These are phyloP conservation scores for Candida khao-thaluensis DNA, from an alignment of 805 yeast genomes.

Conservation along the genomic window DNA sequence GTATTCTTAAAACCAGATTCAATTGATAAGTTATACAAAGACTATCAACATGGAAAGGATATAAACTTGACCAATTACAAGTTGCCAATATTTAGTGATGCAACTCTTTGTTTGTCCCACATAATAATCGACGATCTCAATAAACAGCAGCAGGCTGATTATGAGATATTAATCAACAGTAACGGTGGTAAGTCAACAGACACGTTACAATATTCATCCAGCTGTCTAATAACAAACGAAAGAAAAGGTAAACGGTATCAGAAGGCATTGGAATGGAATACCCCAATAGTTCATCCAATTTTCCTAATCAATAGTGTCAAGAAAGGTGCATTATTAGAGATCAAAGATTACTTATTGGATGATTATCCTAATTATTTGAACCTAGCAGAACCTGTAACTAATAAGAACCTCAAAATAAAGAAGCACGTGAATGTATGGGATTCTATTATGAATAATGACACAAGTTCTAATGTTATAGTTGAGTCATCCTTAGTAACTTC, in stretches of 20 bases:
- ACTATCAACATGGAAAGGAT: conserved; percentile 53
- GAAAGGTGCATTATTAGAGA: conserved; percentile 44
- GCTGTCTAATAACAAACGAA: conserved; percentile 51
- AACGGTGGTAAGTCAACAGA: conserved; percentile 54
- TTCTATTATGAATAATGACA: conserved; percentile 34
- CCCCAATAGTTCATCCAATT: conserved; percentile 51
- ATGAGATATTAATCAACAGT: conserved; percentile 28
- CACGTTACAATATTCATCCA: conserved; percentile 45
- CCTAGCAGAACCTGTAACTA: background rate
- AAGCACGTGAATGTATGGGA: conserved; percentile 41
- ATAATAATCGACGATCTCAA: conserved; percentile 19
- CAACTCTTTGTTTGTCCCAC: conserved; percentile 46
- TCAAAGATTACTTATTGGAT: conserved; percentile 38
- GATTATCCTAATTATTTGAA: conserved; percentile 13
- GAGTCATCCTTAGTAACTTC: background rate
- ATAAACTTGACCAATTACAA: conserved; percentile 23
- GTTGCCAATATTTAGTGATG: conserved; percentile 46
- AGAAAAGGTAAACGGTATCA: conserved; percentile 50
- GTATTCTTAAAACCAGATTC: conserved; percentile 50
- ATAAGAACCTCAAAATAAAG: conserved; percentile 14
- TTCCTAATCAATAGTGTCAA: conserved; percentile 48
- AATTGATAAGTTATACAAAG: conserved; percentile 43
- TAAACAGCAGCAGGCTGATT: conserved; percentile 4
- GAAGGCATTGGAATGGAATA: conserved; percentile 53
- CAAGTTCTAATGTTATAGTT: conserved; percentile 5